phyloP scores from a whole-genome alignment of 2,329 filamentous ascomycete genomes.

The Ophiostoma himal-ulmi region DNA sequence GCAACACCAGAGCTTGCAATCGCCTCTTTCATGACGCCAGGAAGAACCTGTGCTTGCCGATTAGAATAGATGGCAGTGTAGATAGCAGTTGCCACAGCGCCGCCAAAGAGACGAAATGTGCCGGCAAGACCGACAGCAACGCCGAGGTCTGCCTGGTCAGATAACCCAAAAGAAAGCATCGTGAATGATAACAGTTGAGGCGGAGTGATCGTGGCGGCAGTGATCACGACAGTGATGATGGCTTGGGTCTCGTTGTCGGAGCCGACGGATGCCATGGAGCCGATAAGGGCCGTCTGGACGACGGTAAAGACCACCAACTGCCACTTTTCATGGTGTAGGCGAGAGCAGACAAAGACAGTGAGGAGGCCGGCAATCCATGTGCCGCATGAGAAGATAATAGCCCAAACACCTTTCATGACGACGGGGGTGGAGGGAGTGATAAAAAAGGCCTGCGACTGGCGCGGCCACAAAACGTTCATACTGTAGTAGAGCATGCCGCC shows the following conservation, averaged over 20 bases:
- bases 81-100: slow-evolving; percentile 36
- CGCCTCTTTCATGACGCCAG: slow-evolving; percentile 18
- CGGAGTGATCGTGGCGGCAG: slow-evolving; percentile 32
- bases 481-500: slow-evolving; percentile 33
- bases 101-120: slow-evolving; percentile 34
- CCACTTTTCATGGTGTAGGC: slow-evolving; percentile 35
- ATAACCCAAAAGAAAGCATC: slow-evolving; percentile 32
- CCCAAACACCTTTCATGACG: slow-evolving; percentile 31
- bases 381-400: slow-evolving; percentile 31
- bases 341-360: slow-evolving; percentile 30
- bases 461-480: slow-evolving; percentile 33
- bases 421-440: slow-evolving; percentile 17
- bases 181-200: slow-evolving; percentile 27
- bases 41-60: slow-evolving; percentile 29
- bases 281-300: slow-evolving; percentile 35
- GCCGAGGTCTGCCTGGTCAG: slow-evolving; percentile 35
- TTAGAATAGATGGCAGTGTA: slow-evolving; percentile 35
- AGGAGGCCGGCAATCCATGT: slow-evolving; percentile 32
- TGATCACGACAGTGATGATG: slow-evolving; percentile 33
- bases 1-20: not conserved
- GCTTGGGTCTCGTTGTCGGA: slow-evolving; percentile 33
- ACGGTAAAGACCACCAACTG: slow-evolving; percentile 34
- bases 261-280: slow-evolving; percentile 33
- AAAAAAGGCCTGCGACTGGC: slow-evolving; percentile 42
- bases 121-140: slow-evolving; percentile 32